Evolutionary conservation across 2,329 filamentous ascomycete genomes (phyloP), one percentile per base, ranked within the genome.

Genomic region (Epichloe amarillans): DNA sequence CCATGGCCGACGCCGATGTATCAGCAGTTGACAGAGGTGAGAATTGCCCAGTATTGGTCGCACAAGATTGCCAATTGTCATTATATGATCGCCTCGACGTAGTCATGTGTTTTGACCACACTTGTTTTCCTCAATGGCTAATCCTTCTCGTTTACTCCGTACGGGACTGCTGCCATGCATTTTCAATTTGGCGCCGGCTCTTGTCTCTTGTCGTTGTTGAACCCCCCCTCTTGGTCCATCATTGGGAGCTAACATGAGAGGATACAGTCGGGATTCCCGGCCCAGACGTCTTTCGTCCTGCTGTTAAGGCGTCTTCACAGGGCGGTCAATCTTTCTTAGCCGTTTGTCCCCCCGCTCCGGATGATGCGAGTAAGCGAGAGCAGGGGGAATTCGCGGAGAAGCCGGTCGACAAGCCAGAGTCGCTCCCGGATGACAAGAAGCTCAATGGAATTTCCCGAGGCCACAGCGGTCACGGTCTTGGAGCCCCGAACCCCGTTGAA

Each of bases 1-100:
- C 49, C 58, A 67, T 67, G 64, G 59, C 64, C 52, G 62, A 66
- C 62, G 61, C 58, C 56, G 61, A 61, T 53, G 58, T 62, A 50
- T 60, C 61, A 56, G 63, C 64, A 54, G 58, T 66, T 58, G 63
- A 63, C 58, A 66, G 64, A 67, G 64, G 64, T 67, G 63, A 54
- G 52, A 47, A 50, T 47, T 52, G 52, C 11, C 5, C 15, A 42
- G 15, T 15, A n/a, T 21, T 46, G 19, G 49, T 53, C 44, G 49
- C 47, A 39, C 21, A 15, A 15, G 12, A 23, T 46, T 19, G 3
- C 19, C 17, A 3, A 23, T 23, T 46, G 46, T 33, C 21, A n/a
- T 35, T 36, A 8, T 11, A 6, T 19, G 23, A 35, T 39, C 17
- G 50, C 40, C 19, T 45, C 12, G 36, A 2, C 10, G 10, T 3